phyloP scores from a whole-genome alignment of 768 basidiomycete species.

The Cystobasidium tubakii region DNA sequence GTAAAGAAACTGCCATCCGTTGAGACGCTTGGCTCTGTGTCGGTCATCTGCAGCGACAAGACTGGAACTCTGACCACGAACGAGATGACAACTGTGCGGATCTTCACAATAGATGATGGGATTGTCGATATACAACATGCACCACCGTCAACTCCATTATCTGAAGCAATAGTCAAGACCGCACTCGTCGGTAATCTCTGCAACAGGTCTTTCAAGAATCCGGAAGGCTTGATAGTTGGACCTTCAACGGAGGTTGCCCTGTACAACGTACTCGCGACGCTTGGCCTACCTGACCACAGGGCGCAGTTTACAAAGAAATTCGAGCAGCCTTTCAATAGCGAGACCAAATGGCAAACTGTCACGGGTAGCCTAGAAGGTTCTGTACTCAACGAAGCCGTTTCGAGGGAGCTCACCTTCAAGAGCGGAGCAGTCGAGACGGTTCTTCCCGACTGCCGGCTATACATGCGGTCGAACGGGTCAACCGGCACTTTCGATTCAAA shows the following conservation, averaged over 20 bases:
- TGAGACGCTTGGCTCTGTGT: conserved; percentile 85
- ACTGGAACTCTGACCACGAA: conserved; percentile 94
- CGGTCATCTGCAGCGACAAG: conserved; percentile 97
- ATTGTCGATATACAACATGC: conserved; percentile 60
- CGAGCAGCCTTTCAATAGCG: conserved; percentile 87
- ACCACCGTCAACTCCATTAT: conserved; percentile 51
- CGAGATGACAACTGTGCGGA: conserved; percentile 85
- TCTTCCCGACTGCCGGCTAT: conserved; percentile 76
- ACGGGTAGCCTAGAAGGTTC: conserved; percentile 54
- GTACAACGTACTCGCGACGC: conserved; percentile 66
- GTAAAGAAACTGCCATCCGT: conserved; percentile 96
- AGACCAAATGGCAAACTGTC: conserved; percentile 88
- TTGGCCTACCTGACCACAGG: conserved; percentile 66
- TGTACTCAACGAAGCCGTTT: conserved; percentile 45
- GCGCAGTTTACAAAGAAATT: conserved; percentile 52
- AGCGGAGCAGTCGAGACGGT: conserved; percentile 88
- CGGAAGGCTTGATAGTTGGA: conserved; percentile 69
- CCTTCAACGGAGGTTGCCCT: conserved; percentile 91
- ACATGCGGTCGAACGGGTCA: conserved; percentile 82
- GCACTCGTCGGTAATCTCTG: conserved; percentile 79
- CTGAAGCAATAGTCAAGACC: conserved; percentile 66
- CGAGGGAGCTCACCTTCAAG: conserved; percentile 74
- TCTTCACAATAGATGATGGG: conserved; percentile 76
- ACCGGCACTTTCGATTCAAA: conserved; percentile 69
- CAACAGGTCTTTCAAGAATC: conserved; percentile 75